Conservation (phyloP, 768 basidiomycete genomes). For the Tylopilus sp. region DNA sequence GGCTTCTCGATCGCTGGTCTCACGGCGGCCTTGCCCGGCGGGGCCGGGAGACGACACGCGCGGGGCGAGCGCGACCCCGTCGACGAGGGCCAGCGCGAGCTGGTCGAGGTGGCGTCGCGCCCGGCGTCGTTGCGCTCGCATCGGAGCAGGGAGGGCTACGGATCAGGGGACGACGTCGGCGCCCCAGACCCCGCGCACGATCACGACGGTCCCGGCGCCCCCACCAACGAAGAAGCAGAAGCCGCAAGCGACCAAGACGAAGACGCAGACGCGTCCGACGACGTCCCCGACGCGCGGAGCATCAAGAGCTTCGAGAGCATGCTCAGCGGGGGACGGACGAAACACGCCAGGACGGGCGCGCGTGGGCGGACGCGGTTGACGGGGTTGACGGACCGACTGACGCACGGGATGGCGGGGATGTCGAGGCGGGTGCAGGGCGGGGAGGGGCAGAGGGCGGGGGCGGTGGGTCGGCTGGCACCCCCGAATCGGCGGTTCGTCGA, state of each 20-base stretch:
- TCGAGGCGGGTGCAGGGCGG: slow-evolving; percentile 40
- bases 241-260: slow-evolving; percentile 22
- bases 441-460: slow-evolving; percentile 34
- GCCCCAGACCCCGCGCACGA: no score
- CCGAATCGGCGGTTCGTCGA: slow-evolving; percentile 71
- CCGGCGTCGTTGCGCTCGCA: slow-evolving; percentile 46
- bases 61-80: slow-evolving; percentile 7
- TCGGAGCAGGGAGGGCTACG: neutral
- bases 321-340: slow-evolving; percentile 45
- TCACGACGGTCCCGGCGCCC: no score
- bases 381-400: slow-evolving; percentile 70
- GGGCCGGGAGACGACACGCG: slow-evolving; percentile 14
- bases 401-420: slow-evolving; percentile 61
- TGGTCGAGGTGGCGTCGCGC: slow-evolving; percentile 49
- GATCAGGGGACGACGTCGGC: slow-evolving; percentile 16
- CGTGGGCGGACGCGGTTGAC: slow-evolving; percentile 33
- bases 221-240: slow-evolving; percentile 18
- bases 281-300: slow-evolving; percentile 60
- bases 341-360: slow-evolving; percentile 1
- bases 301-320: slow-evolving; percentile 87
- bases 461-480: slow-evolving; percentile 45
- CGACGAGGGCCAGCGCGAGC: slow-evolving; percentile 46
- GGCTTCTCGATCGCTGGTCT: slow-evolving; percentile 83
- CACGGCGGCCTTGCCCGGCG: slow-evolving; percentile 55
- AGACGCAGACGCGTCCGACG: no score